These are phyloP conservation scores for Epichloe amarillans DNA, from an alignment of 2,329 filamentous ascomycete species.

Conservation along the genomic window DNA sequence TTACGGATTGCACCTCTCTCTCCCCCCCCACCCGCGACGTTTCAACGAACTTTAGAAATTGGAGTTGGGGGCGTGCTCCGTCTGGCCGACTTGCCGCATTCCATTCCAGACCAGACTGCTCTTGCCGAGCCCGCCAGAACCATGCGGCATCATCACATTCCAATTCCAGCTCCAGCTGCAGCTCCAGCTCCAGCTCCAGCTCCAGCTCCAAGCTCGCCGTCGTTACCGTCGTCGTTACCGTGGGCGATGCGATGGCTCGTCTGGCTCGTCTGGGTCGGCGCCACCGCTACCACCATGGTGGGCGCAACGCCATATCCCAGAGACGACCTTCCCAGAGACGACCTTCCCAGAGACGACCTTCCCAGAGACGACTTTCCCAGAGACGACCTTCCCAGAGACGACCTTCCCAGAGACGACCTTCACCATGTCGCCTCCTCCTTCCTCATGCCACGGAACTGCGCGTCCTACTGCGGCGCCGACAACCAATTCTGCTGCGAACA, in stretches of 20 bases:
- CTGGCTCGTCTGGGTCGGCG: constrained; percentile 26
- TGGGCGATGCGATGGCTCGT: constrained; percentile 14
- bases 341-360: too few relatives aligned
- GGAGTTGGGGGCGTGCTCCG: background rate
- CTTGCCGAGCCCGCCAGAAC: background rate
- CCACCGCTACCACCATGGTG: constrained; percentile 16
- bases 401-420: constrained; percentile 34
- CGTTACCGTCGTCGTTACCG: constrained; percentile 2
- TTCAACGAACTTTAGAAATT: background rate
- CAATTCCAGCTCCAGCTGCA: background rate
- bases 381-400: too few relatives aligned
- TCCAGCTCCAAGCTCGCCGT: constrained; percentile 1
- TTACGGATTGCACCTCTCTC: too few relatives aligned
- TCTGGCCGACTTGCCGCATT: background rate
- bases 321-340: constrained; percentile 34
- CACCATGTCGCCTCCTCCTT: constrained; percentile 36
- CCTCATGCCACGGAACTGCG: constrained; percentile 36
- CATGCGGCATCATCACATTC: constrained; percentile 1
- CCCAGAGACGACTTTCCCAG: too few relatives aligned
- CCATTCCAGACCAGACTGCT: background rate
- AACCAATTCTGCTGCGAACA: constrained; percentile 42
- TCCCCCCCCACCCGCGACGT: too few relatives aligned
- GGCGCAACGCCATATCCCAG: constrained; percentile 35
- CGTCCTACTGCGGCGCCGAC: constrained; percentile 38
- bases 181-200: background rate